Evolutionary conservation across 805 yeast genomes (phyloP), one percentile per base, ranked within the genome.

Genomic region (Saturnispora sekii): DNA sequence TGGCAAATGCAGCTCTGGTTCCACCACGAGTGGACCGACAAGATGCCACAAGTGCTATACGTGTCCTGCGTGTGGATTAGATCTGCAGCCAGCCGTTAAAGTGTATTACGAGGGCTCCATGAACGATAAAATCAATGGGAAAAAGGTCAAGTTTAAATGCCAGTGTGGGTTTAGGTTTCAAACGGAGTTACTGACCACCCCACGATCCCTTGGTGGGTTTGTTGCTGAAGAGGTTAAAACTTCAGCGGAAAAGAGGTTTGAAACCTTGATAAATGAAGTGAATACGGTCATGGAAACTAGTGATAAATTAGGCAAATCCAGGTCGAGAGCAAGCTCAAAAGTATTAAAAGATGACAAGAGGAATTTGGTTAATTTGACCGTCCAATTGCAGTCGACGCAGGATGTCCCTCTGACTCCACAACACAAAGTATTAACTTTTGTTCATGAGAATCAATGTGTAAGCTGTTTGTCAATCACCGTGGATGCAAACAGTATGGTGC

Each of bases 41-140:
- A 38, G 41, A 31, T 67, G 70, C 41, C 35, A 52, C 1, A 51
- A 58, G 41, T 67, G 71, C 38, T 66, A 62, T 47, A 46, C 31
- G 5, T 67, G 71, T 47, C 69, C 71, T 1, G 14, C 32, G 2
- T 65, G 70, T 41, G 34, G 34, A 6, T 37, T 44, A 3, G 46
- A 49, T 37, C 41, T 62, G 15, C 43, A 40, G 1, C 50, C 59
- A 5, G 18, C 16, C 4, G 30, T 38, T 7, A 32, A 21, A 8
- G 15, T 28, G 4, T 39, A 31, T 17, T 12, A 30, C n/a, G 34
- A 12, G 29, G 31, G 21, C 14, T 11, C 12, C 12, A 30, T 3
- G 10, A 28, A 15, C 11, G 41, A 38, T 3, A 48, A 44, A 17
- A 46, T 58, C 46, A 54, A 35, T 48, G 48, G 37, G 35, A 43